These are phyloP conservation scores for Emmonsiellopsis sp. DNA, from an alignment of 2,329 filamentous ascomycete species.

Conservation along the genomic window DNA sequence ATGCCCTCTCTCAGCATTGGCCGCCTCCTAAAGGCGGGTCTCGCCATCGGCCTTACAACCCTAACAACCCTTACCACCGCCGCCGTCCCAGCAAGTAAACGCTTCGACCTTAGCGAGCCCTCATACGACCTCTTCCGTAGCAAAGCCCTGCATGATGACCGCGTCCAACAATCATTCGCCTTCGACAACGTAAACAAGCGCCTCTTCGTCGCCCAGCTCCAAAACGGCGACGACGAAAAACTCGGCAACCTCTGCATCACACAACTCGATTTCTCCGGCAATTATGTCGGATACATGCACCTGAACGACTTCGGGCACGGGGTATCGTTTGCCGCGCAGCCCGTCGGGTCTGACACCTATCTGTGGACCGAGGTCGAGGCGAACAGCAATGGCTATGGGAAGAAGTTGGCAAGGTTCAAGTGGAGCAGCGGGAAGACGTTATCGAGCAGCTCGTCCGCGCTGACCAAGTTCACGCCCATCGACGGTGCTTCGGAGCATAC, in stretches of 20 bases:
- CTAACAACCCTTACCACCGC: not conserved
- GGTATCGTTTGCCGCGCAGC: constrained; percentile 13
- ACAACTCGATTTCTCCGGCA: constrained; percentile 15
- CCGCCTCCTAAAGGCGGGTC: not conserved
- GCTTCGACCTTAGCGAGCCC: constrained; percentile 11
- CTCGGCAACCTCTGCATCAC: constrained; percentile 15
- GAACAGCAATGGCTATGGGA: constrained; percentile 14
- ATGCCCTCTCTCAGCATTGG: not conserved
- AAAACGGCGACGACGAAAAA: constrained; percentile 8
- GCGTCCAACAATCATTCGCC: constrained; percentile 16
- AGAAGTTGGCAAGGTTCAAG: constrained; percentile 14
- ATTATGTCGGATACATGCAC: constrained; percentile 15
- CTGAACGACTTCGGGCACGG: constrained; percentile 14
- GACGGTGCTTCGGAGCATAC: constrained; percentile 10
- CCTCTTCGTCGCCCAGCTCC: constrained; percentile 14
- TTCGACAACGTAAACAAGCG: constrained; percentile 17
- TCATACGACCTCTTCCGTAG: constrained; percentile 12
- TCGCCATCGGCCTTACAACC: not conserved
- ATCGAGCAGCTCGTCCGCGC: not conserved
- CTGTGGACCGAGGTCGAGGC: constrained; percentile 16
- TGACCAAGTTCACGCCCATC: constrained; percentile 9
- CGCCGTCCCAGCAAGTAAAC: constrained; percentile 5
- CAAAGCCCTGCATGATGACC: constrained; percentile 11
- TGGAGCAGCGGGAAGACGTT: constrained; percentile 13
- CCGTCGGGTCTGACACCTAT: constrained; percentile 11